Evolutionary conservation across 1,284 basidiomycete species (phyloP).

Genomic region (Austropuccinia psidii): DNA sequence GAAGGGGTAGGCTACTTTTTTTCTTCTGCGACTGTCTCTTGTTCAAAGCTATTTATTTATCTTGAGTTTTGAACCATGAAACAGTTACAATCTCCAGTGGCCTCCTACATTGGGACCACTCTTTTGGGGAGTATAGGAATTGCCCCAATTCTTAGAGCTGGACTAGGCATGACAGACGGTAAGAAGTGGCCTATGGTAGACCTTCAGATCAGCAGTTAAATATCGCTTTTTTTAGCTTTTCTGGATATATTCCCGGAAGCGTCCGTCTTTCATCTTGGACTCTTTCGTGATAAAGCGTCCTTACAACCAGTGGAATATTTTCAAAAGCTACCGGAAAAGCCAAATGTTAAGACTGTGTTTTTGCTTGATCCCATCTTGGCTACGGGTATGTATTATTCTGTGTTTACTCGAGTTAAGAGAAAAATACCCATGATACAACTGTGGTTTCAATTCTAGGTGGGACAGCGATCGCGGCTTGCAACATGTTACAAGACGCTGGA

Average conservation of each 20-base stretch:
- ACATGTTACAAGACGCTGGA: conserved; percentile 47
- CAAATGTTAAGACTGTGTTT: conserved; percentile 72
- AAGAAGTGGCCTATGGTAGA: conserved; percentile 35
- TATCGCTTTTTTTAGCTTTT: conserved; percentile 53
- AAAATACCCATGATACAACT: conserved; percentile 54
- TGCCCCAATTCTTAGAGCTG: conserved; percentile 83
- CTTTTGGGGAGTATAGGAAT: conserved; percentile 63
- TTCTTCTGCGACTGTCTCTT: no score
- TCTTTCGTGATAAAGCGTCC: conserved; percentile 80
- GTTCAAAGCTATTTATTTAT: no score
- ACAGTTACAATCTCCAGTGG: conserved; percentile 49
- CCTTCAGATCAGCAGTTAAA: no score
- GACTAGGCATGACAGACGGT: conserved; percentile 86
- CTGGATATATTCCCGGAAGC: conserved; percentile 75
- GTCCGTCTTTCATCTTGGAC: conserved; percentile 78
- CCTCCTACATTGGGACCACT: conserved; percentile 49
- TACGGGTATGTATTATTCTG: conserved; percentile 55
- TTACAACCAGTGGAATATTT: conserved; percentile 95
- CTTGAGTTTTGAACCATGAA: no score
- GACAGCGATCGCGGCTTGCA: conserved; percentile 41
- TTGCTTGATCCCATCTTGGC: conserved; percentile 82
- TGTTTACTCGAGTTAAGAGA: conserved; percentile 42
- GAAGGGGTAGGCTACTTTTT: conserved; percentile 59
- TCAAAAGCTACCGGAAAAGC: conserved; percentile 72
- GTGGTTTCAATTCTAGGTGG: not conserved